Base-by-base conservation (phyloP, 441 rosid genomes). In the Arabidopsis lyrata region DNA sequence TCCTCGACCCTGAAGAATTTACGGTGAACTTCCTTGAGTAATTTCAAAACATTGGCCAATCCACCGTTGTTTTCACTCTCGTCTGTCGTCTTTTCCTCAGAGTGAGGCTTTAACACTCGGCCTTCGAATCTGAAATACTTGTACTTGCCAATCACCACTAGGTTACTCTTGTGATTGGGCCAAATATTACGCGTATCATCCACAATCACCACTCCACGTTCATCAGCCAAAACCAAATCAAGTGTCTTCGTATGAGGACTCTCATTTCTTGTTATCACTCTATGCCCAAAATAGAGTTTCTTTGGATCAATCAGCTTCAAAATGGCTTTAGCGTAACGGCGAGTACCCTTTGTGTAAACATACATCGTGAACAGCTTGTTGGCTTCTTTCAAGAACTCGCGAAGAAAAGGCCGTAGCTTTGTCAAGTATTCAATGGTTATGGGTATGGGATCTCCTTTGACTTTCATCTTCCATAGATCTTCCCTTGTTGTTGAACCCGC, bases 151-250 rank as follows among this genome's bases (percentile, higher is more conserved):
- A 61, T 72, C 69, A 24, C 27, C 9, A 72, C 12, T 39, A 72
- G 34, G 20, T 63, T 72, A 8, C 53, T 34, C 16, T 9, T n/a
- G 47, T 72, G 42, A 8, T 63, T 1, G 0, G 76, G 63, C 76
- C 70, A 72, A 9, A 41, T 55, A 0, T 6, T 15, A 15, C 14
- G 31, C 2, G 6, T 63, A 18, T 72, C 70, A 55, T 72, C 70
- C 18, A 72, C 63, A 35, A 72, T 54, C 32, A 72, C 2, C 53
- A 63, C 62, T 1, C 24, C 44, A 7, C 54, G 35, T 12, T 32
- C 54, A 4, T 70, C 48, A 13, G 73, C 80, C 63, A 72, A 24
- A 56, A 77, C 64, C 63, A 77, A 10, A 77, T 66, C 71, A 63
- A 76, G 75, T 6, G 75, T 69, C 71, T 76, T 76, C 8, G 2